Conservation (phyloP, 345 rosid genomes). For the Draba incana region DNA sequence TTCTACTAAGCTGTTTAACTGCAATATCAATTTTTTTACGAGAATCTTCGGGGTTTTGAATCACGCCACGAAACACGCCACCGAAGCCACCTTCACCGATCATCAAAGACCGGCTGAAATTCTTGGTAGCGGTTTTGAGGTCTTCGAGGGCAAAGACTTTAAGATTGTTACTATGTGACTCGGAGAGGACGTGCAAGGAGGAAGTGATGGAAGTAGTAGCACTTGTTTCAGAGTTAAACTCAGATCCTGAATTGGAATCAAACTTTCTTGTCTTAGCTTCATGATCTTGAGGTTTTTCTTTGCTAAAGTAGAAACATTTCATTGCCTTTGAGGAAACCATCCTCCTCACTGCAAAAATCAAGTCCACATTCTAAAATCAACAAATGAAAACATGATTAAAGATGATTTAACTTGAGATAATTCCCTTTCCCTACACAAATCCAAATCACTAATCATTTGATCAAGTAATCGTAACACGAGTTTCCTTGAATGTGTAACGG, state of each 20-base stretch:
- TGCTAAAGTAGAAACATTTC: conserved; percentile 70
- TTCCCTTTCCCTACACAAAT: not conserved
- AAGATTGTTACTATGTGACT: conserved; percentile 67
- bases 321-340: conserved; percentile 46
- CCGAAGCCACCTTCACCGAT: conserved; percentile 98
- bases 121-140: conserved; percentile 83
- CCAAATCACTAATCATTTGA: not conserved
- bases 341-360: conserved; percentile 44
- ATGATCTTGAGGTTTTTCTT: conserved; percentile 50
- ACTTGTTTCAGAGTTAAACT: conserved; percentile 74
- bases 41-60: conserved; percentile 58
- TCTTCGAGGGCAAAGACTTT: conserved; percentile 71
- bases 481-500: too few species aligned
- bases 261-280: conserved; percentile 57
- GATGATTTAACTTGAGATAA: not conserved
- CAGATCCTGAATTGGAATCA: conserved; percentile 67
- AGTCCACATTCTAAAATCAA: conserved; percentile 24
- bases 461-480: conserved; percentile 1
- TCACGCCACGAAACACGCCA: conserved; percentile 73
- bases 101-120: conserved; percentile 88
- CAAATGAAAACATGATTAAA: not conserved
- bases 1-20: conserved; percentile 84
- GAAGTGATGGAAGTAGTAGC: conserved; percentile 59
- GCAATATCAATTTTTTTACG: conserved; percentile 83
- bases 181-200: conserved; percentile 69